A percentile compares a stretch with the other conserved stretches of the same genome.
These are phyloP conservation scores for Alternaria sp. DNA, from an alignment of 2,329 filamentous ascomycete species.

Conservation along the genomic window DNA sequence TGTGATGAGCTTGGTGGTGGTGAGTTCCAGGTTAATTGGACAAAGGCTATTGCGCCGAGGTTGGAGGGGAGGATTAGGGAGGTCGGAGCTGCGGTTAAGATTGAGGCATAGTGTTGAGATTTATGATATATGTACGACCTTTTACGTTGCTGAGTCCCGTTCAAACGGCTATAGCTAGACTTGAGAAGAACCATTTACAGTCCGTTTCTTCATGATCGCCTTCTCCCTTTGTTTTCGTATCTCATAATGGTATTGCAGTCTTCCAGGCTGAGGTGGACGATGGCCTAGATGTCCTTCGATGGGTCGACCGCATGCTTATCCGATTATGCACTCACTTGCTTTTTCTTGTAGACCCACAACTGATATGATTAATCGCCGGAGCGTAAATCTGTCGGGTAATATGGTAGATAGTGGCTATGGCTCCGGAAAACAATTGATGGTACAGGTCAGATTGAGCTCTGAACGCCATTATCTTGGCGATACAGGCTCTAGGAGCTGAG, in stretches of 20 bases:
- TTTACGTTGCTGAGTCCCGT: background rate
- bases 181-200: too few species aligned
- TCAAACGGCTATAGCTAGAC: too few species aligned
- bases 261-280: slow-evolving; percentile 99
- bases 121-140: background rate
- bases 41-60: slow-evolving; percentile 78
- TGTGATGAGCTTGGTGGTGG: slow-evolving; percentile 67
- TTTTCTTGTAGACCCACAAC: too few species aligned
- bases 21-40: slow-evolving; percentile 75
- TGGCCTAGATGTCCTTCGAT: slow-evolving; percentile 95
- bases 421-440: too few species aligned
- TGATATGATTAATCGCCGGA: too few species aligned
- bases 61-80: slow-evolving; percentile 77
- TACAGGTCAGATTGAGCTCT: too few species aligned
- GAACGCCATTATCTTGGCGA: too few species aligned
- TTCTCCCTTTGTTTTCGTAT: too few species aligned
- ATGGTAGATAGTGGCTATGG: too few species aligned
- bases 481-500: background rate
- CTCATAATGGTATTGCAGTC: slow-evolving; percentile 65
- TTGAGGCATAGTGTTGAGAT: background rate
- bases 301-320: slow-evolving; percentile 99
- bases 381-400: too few species aligned
- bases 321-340: slow-evolving; percentile 88
- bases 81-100: slow-evolving; percentile 18
- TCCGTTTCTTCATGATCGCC: too few species aligned